A percentile compares a stretch with the other conserved stretches of the same genome.
phyloP scores from a whole-genome alignment of 2,329 filamentous ascomycete species.

The Sclerotiophoma versabilis region DNA sequence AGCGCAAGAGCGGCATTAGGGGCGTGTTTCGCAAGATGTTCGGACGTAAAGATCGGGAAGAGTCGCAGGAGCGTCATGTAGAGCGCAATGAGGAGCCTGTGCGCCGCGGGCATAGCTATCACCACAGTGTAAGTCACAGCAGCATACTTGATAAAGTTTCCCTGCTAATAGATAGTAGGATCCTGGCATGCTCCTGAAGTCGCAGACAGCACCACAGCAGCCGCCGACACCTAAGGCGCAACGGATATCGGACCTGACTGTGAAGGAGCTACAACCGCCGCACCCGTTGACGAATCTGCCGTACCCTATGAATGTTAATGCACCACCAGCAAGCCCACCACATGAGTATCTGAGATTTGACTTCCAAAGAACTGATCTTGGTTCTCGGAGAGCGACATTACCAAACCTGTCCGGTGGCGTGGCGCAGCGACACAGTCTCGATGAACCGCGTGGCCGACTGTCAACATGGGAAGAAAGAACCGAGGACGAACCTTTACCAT shows the following conservation, averaged over 20 bases:
- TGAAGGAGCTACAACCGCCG: conserved; percentile 42
- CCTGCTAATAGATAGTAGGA: conserved; percentile 33
- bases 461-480: conserved; percentile 39
- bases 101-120: conserved; percentile 42
- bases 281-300: conserved; percentile 48
- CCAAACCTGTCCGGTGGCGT: conserved; percentile 39
- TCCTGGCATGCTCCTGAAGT: conserved; percentile 33
- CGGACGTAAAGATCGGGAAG: conserved; percentile 41
- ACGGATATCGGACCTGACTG: conserved; percentile 46
- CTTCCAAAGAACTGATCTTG: conserved; percentile 27
- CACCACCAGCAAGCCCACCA: conserved; percentile 44
- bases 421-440: conserved; percentile 38
- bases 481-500: conserved; percentile 36
- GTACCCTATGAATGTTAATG: conserved; percentile 52
- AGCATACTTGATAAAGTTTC: neutral
- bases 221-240: conserved; percentile 26
- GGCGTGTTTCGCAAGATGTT: conserved; percentile 51
- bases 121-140: conserved; percentile 42
- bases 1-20: conserved; percentile 46
- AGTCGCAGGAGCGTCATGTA: conserved; percentile 28
- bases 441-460: conserved; percentile 32
- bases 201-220: conserved; percentile 8
- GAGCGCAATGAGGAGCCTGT: conserved; percentile 26
- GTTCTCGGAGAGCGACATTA: conserved; percentile 45
- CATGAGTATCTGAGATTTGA: conserved; percentile 47